Percentiles rank a stretch among this genome's conserved stretches.
Evolutionary conservation across 306 rosid genomes (phyloP).

Genomic region (Cyamopsis tetragonoloba): DNA sequence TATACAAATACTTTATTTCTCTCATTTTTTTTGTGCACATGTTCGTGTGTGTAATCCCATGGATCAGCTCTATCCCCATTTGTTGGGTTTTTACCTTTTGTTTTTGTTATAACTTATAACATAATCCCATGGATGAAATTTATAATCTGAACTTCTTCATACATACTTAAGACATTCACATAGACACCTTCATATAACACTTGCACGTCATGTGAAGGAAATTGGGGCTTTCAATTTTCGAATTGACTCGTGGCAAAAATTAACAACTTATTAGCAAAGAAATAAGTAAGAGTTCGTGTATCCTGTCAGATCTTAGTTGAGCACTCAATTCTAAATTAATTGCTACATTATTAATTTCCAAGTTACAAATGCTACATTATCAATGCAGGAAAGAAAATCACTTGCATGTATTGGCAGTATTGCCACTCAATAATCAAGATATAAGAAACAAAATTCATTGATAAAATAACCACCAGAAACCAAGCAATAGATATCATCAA

Average conservation of each 20-base stretch:
- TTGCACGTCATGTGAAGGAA: background rate
- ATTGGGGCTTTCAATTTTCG: background rate
- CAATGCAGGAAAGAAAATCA: background rate
- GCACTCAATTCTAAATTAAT: background rate
- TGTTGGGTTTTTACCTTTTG: background rate
- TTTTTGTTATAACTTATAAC: background rate
- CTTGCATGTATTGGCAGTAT: background rate
- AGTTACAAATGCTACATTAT: background rate
- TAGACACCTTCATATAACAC: background rate
- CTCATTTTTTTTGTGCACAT: too few relatives aligned
- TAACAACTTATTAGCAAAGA: background rate
- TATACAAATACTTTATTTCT: too few relatives aligned
- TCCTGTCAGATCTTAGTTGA: background rate
- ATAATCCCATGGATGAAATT: slow-evolving; percentile 1
- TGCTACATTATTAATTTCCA: background rate
- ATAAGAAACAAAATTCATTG: background rate
- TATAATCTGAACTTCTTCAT: background rate
- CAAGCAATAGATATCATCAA: background rate
- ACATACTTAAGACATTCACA: background rate
- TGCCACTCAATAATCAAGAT: background rate
- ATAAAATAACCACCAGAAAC: background rate
- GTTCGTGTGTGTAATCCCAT: background rate
- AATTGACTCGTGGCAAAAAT: background rate
- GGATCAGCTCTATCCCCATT: background rate
- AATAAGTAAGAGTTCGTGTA: background rate